Base-by-base conservation (phyloP, 1,284 basidiomycete genomes). In the Cryptococcus amylolentus region DNA sequence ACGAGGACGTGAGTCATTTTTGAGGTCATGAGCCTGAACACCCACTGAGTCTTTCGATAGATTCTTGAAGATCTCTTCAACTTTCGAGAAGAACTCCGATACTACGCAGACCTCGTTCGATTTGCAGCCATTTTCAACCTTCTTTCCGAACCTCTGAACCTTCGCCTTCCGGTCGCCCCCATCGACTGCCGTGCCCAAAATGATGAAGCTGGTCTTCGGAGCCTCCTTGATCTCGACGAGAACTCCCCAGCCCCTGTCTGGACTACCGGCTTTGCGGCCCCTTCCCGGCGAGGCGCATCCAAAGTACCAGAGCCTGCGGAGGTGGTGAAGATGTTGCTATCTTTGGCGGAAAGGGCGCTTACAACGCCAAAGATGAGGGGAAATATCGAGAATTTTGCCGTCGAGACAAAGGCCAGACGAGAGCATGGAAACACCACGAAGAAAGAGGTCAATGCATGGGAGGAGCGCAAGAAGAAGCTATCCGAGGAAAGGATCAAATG, bases 301-400 rank as follows among this genome's bases (percentile, higher is more conserved):
- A 59, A 69, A 9, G 51, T 71, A 2, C 73, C 73, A 3, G 57
- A 57, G 18, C 60, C 69, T 0, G 35, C 52, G 18, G 72, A 73
- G 57, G 64, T 75, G 2, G 61, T 73, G 12, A 57, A 68, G n/a
- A 75, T 75, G 73, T 63, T 75, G 13, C 44, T 75, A 20, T 67
- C 65, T 2, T 31, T 75, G 9, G 61, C 57, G 10, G 69, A 73
- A 27, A 53, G 67, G 20, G 62, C 59, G 20, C 51, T 62, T 51
- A 43, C 44, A 3, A 67, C 62, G 20, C 66, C 52, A 18, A 62
- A 27, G 35, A 61, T 73, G 7, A 52, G 63, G 14, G 44, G 31
- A 8, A 64, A 69, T 10, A 58, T 72, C 54, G 73, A 68, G 18
- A 51, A 37, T 1, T 54, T 44, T 8, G 20, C 58, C 1, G 49